These are phyloP conservation scores for Diaporthe batatas DNA, from an alignment of 2,329 filamentous ascomycete genomes.

Conservation along the genomic window DNA sequence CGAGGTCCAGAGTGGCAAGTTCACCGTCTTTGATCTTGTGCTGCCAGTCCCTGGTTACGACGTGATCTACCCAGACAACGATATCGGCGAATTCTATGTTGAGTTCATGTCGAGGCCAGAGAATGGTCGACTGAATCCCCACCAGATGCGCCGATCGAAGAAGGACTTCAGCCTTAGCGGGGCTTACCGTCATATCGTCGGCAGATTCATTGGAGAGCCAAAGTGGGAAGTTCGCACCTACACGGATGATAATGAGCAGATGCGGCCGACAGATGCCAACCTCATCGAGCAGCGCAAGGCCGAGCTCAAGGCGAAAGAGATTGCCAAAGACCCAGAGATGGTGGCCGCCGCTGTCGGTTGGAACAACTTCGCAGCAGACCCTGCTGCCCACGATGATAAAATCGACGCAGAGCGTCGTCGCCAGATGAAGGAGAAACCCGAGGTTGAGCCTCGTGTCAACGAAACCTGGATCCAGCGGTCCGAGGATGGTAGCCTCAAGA, in stretches of 20 bases:
- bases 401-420: slow-evolving; percentile 27
- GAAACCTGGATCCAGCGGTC: slow-evolving; percentile 58
- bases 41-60: slow-evolving; percentile 94
- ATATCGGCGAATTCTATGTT: slow-evolving; percentile 85
- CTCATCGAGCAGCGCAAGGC: slow-evolving; percentile 63
- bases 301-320: slow-evolving; percentile 45
- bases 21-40: slow-evolving; percentile 88
- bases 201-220: slow-evolving; percentile 75
- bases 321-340: slow-evolving; percentile 45
- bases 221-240: slow-evolving; percentile 80
- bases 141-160: slow-evolving; percentile 87
- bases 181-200: slow-evolving; percentile 87
- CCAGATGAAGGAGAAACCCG: slow-evolving; percentile 28
- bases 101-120: slow-evolving; percentile 85
- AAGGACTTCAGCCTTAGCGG: slow-evolving; percentile 91
- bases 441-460: slow-evolving; percentile 49
- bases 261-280: slow-evolving; percentile 90
- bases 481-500: slow-evolving; percentile 56
- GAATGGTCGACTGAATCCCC: slow-evolving; percentile 84
- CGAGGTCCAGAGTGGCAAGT: slow-evolving; percentile 83
- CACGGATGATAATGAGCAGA: slow-evolving; percentile 79
- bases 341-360: slow-evolving; percentile 34
- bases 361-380: slow-evolving; percentile 8
- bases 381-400: slow-evolving; percentile 4
- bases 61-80: slow-evolving; percentile 86